phyloP scores from a whole-genome alignment of 2,329 filamentous ascomycete genomes.

The Fusarium penzigii region DNA sequence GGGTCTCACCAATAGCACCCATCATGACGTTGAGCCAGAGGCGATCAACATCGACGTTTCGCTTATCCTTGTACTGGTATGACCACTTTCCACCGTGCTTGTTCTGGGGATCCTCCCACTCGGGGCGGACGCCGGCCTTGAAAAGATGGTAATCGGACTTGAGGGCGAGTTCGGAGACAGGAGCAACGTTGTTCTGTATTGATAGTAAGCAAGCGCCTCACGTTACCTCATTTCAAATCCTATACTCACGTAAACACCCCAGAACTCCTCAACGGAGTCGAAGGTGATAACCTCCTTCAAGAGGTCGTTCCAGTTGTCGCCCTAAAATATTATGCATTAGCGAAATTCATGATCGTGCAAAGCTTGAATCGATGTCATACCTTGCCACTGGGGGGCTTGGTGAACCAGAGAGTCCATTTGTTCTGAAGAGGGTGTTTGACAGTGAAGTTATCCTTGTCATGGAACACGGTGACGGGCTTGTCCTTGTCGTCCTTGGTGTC shows the following conservation, averaged over 20 bases:
- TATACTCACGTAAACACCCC: conserved; percentile 91
- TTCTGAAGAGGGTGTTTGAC: conserved; percentile 98
- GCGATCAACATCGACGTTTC: conserved; percentile 85
- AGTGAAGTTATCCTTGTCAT: conserved; percentile 98
- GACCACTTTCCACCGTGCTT: conserved; percentile 99
- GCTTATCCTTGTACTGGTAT: conserved; percentile 97
- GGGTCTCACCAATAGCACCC: conserved; percentile 93
- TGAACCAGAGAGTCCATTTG: conserved; percentile 99
- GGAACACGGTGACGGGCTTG: conserved; percentile 89
- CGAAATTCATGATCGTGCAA: not conserved
- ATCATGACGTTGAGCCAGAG: conserved; percentile 98
- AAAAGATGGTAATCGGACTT: conserved; percentile 99
- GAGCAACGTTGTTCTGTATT: conserved; percentile 91
- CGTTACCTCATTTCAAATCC: not conserved
- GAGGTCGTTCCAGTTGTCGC: conserved; percentile 98
- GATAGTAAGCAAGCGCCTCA: conserved; percentile 11
- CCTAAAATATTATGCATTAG: conserved; percentile 51
- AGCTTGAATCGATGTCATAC: conserved; percentile 47
- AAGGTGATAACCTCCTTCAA: conserved; percentile 99
- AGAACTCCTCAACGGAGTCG: conserved; percentile 98
- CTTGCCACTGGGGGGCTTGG: conserved; percentile 95
- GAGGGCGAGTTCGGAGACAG: conserved; percentile 90
- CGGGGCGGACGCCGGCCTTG: conserved; percentile 94
- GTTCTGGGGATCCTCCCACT: conserved; percentile 98
- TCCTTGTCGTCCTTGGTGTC: conserved; percentile 57